These are phyloP conservation scores for Sporisorium iseilematis-ciliati DNA, from an alignment of 1,284 basidiomycete species.

Conservation along the genomic window DNA sequence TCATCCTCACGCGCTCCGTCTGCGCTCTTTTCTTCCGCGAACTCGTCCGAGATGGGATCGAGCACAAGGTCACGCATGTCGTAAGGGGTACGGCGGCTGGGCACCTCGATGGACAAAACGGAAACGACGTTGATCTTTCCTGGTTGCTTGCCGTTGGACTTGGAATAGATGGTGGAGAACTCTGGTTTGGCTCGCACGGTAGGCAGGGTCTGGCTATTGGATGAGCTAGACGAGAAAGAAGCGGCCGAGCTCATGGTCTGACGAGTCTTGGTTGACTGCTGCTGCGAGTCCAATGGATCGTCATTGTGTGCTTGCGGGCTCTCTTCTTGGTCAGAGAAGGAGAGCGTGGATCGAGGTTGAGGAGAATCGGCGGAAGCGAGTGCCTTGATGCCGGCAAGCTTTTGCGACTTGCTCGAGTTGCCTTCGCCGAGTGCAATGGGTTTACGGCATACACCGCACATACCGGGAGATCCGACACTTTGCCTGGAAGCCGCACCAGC, in stretches of 20 bases:
- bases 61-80: slow-evolving; percentile 48
- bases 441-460: slow-evolving; percentile 94
- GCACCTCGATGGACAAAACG: slow-evolving; percentile 88
- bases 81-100: slow-evolving; percentile 78
- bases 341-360: slow-evolving; percentile 10
- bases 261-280: slow-evolving; percentile 4
- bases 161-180: slow-evolving; percentile 82
- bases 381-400: slow-evolving; percentile 41
- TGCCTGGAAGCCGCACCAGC: slow-evolving; percentile 51
- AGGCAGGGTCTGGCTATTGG: slow-evolving; percentile 71
- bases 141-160: slow-evolving; percentile 63
- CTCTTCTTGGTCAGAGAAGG: slow-evolving; percentile 20
- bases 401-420: slow-evolving; percentile 74
- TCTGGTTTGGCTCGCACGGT: slow-evolving; percentile 89
- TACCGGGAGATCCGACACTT: slow-evolving; percentile 78
- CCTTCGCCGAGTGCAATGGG: slow-evolving; percentile 90
- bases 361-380: slow-evolving; percentile 8
- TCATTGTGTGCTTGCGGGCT: slow-evolving; percentile 37
- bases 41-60: slow-evolving; percentile 50
- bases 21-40: slow-evolving; percentile 23
- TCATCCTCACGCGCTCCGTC: slow-evolving; percentile 28
- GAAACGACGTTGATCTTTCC: slow-evolving; percentile 83
- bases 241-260: slow-evolving; percentile 34
- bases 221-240: slow-evolving; percentile 36
- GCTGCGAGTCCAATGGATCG: slow-evolving; percentile 34